phyloP scores from a whole-genome alignment of 1,284 basidiomycete species.

The Ustilago nuda region DNA sequence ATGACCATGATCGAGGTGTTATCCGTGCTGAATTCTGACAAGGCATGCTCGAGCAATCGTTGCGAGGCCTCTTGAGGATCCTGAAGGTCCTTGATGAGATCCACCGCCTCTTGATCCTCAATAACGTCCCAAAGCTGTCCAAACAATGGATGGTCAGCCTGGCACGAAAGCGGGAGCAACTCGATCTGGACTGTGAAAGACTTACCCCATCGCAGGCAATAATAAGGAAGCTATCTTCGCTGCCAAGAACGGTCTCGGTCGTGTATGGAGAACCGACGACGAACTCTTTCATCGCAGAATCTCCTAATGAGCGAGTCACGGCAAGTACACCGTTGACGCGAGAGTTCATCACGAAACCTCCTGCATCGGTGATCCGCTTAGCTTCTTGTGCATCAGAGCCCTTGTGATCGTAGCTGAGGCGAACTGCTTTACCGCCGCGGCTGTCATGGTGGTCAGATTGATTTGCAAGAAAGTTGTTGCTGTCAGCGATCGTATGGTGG shows the following conservation, averaged over 20 bases:
- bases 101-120: slow-evolving; percentile 90
- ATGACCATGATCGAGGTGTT: slow-evolving; percentile 73
- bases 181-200: slow-evolving; percentile 39
- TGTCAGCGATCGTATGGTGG: neutral
- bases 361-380: slow-evolving; percentile 95
- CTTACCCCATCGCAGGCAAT: slow-evolving; percentile 96
- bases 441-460: slow-evolving; percentile 31
- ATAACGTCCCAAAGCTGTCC: slow-evolving; percentile 95
- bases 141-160: slow-evolving; percentile 11
- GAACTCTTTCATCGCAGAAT: slow-evolving; percentile 99
- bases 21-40: slow-evolving; percentile 88
- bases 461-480: slow-evolving; percentile 77
- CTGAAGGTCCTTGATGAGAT: slow-evolving; percentile 79
- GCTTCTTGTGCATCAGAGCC: slow-evolving; percentile 96
- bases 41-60: slow-evolving; percentile 84
- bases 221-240: slow-evolving; percentile 93
- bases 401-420: slow-evolving; percentile 98
- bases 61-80: slow-evolving; percentile 87
- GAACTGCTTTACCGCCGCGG: slow-evolving; percentile 87
- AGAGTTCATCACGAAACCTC: slow-evolving; percentile 98
- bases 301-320: slow-evolving; percentile 94
- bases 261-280: slow-evolving; percentile 98
- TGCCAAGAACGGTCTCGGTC: slow-evolving; percentile 89
- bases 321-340: slow-evolving; percentile 95
- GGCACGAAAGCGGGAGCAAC: neutral